Evolutionary conservation across 2,329 filamentous ascomycete species (phyloP).

Genomic region (Fusarium sacchari): DNA sequence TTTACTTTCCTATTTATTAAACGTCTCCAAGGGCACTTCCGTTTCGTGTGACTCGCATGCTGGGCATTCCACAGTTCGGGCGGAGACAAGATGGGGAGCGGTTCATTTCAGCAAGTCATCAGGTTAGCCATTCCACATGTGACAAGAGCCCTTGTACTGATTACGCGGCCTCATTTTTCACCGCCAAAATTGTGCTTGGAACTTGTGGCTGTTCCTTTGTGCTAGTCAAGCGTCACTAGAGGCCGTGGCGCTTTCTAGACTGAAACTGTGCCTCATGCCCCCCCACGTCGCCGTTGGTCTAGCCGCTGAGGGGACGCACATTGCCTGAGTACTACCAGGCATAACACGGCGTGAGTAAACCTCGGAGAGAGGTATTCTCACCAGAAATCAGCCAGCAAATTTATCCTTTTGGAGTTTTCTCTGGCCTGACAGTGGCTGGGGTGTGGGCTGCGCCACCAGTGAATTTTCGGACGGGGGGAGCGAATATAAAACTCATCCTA

Average conservation of each 20-base stretch:
- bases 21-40: not conserved
- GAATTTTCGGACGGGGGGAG: not conserved
- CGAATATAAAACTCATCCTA: not conserved
- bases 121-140: not conserved
- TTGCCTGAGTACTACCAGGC: not conserved
- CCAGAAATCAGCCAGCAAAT: not conserved
- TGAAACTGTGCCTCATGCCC: not conserved
- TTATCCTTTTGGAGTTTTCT: not conserved
- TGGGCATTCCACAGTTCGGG: too few species aligned
- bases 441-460: not conserved
- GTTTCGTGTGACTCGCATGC: not conserved
- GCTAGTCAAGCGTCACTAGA: not conserved
- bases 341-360: rapidly evolving
- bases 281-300: not conserved
- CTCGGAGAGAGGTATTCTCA: not conserved
- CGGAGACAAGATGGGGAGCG: not conserved
- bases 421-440: not conserved
- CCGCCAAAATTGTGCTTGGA: not conserved
- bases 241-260: not conserved
- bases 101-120: not conserved
- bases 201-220: not conserved
- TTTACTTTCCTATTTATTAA: not conserved
- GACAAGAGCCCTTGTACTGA: not conserved
- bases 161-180: not conserved
- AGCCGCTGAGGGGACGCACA: not conserved